Evolutionary conservation across 305 asterid genomes (phyloP).

Genomic region (Plantago rigida): DNA sequence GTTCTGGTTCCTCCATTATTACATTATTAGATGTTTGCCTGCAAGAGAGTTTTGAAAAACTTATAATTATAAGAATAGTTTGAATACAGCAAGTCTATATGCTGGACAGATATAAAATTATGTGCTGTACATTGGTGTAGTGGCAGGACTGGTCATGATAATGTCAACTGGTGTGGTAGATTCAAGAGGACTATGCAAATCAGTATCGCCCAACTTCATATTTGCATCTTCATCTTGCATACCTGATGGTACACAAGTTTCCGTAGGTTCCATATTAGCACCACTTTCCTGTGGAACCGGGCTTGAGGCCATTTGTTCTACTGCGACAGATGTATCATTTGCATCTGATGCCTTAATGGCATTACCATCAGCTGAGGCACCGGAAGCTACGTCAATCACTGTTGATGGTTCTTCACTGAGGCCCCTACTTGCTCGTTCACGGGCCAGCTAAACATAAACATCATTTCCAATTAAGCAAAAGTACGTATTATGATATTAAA

Average conservation of each 20-base stretch:
- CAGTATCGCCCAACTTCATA: conserved; percentile 32
- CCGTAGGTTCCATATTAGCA: conserved; percentile 35
- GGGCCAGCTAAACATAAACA: conserved; percentile 53
- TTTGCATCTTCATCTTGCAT: conserved; percentile 41
- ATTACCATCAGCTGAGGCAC: conserved; percentile 35
- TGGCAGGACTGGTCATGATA: conserved; percentile 28
- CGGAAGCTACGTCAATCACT: conserved; percentile 31
- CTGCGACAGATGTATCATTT: conserved; percentile 31
- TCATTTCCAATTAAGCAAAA: conserved; percentile 23
- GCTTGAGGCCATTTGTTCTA: conserved; percentile 43
- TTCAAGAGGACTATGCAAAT: conserved; percentile 35
- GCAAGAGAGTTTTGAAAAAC: conserved; percentile 27
- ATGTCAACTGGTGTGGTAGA: conserved; percentile 31
- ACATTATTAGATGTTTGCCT: conserved; percentile 36
- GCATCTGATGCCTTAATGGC: conserved; percentile 36
- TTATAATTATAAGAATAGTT: conserved; percentile 3
- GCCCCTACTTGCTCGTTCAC: conserved; percentile 41
- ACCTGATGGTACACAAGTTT: conserved; percentile 40
- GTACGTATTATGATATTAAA: conserved; percentile 7
- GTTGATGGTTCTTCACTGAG: conserved; percentile 35
- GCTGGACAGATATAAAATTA: conserved; percentile 18
- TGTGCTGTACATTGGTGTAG: conserved; percentile 41
- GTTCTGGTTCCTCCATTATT: conserved; percentile 40
- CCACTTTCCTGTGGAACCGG: conserved; percentile 47
- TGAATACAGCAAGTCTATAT: conserved; percentile 21